Percentiles rank a stretch among this genome's conserved stretches.
Evolutionary conservation across 441 rosid species (phyloP).

Genomic region (Lepidium campestre): DNA sequence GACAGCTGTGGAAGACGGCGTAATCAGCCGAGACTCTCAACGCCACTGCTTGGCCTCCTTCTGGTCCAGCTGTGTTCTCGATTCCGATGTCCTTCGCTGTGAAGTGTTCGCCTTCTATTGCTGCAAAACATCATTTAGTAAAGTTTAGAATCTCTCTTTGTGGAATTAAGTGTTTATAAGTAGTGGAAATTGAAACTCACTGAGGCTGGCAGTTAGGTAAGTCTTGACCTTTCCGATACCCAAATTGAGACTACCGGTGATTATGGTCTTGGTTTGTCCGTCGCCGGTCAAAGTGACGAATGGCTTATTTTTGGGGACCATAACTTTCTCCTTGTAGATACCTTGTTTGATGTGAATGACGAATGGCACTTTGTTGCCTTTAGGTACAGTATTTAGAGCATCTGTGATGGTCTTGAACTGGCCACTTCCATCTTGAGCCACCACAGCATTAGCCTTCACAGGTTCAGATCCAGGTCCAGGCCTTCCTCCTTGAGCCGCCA

Average conservation of each 20-base stretch:
- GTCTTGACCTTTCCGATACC: conserved; percentile 44
- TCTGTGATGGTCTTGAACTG: conserved; percentile 55
- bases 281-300: conserved; percentile 66
- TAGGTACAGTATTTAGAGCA: conserved; percentile 45
- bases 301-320: conserved; percentile 28
- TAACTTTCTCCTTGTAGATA: conserved; percentile 52
- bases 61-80: conserved; percentile 71
- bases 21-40: conserved; percentile 48
- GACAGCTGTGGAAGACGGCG: conserved; percentile 57
- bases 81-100: conserved; percentile 71
- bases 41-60: conserved; percentile 74
- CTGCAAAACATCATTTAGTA: conserved; percentile 26
- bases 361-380: conserved; percentile 29
- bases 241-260: conserved; percentile 51
- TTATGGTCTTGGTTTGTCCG: conserved; percentile 56
- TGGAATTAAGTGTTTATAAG: not conserved
- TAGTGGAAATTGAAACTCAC: conserved; percentile 31
- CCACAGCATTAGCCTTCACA: conserved; percentile 42
- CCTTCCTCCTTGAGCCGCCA: conserved; percentile 16
- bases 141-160: not conserved
- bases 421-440: conserved; percentile 74
- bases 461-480: not conserved
- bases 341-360: conserved; percentile 68
- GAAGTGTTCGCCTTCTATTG: conserved; percentile 42
- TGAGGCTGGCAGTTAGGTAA: conserved; percentile 48